phyloP scores from a whole-genome alignment of 306 rosid genomes.

The Vigna hirtella region DNA sequence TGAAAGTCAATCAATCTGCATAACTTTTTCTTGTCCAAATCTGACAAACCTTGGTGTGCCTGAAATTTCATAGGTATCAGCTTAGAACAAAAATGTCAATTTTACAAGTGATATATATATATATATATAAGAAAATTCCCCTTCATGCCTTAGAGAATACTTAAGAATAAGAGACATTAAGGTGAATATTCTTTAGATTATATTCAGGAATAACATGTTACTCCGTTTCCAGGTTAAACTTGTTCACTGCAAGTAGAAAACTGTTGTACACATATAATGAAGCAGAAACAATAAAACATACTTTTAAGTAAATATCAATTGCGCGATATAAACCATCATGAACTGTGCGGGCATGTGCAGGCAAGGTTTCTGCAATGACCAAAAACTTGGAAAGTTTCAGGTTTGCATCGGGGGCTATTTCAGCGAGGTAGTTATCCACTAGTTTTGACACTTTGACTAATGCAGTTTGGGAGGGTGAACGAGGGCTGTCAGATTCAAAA shows the following conservation, averaged over 20 bases:
- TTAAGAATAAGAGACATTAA: conserved; percentile 21
- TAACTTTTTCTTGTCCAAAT: conserved; percentile 80
- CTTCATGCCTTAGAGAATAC: not conserved
- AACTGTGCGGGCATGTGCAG: conserved; percentile 84
- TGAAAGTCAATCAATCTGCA: conserved; percentile 92
- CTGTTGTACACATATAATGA: conserved; percentile 1
- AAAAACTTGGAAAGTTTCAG: conserved; percentile 86
- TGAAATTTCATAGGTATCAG: conserved; percentile 54
- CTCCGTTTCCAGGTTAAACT: not conserved
- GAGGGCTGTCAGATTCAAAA: conserved; percentile 91
- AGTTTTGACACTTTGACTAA: conserved; percentile 83
- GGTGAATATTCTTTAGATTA: not conserved
- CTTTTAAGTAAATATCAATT: conserved; percentile 88
- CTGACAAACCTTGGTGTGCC: conserved; percentile 94
- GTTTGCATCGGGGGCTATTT: conserved; percentile 97
- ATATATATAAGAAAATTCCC: not conserved
- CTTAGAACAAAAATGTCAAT: conserved; percentile 1
- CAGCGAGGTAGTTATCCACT: conserved; percentile 94
- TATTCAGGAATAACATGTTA: no score
- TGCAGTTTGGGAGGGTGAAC: conserved; percentile 83
- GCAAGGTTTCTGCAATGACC: conserved; percentile 89
- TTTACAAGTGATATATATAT: not conserved
- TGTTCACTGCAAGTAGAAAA: not conserved
- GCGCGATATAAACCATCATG: conserved; percentile 96
- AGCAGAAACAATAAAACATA: conserved; percentile 50